These are phyloP conservation scores for Blastomyces gilchristii DNA, from an alignment of 2,329 filamentous ascomycete genomes.

Conservation along the genomic window DNA sequence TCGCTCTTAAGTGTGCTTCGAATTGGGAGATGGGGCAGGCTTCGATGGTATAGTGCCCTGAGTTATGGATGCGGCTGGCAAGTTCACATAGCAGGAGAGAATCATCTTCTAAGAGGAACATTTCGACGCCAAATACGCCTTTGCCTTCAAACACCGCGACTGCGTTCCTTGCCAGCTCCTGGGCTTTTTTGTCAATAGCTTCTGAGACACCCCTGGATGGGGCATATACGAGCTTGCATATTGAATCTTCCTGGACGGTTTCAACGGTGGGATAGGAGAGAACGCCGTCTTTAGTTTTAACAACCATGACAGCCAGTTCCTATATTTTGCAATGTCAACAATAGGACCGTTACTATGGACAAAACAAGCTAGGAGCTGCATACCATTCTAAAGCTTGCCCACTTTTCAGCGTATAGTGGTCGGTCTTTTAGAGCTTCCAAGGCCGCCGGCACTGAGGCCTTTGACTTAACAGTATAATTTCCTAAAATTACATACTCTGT, in stretches of 20 bases:
- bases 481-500: conserved; percentile 30
- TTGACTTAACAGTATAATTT: conserved; percentile 54
- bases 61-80: conserved; percentile 76
- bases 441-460: conserved; percentile 54
- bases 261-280: conserved; percentile 83
- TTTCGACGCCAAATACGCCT: conserved; percentile 91
- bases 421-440: conserved; percentile 57
- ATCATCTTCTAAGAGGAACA: conserved; percentile 74
- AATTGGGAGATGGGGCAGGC: conserved; percentile 83
- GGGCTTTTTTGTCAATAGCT: conserved; percentile 53
- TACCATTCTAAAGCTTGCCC: conserved; percentile 65
- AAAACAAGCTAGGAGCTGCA: conserved; percentile 8
- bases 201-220: conserved; percentile 63
- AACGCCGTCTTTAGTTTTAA: conserved; percentile 67
- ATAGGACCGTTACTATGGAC: background rate
- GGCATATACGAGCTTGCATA: conserved; percentile 85
- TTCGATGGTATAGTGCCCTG: conserved; percentile 91
- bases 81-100: conserved; percentile 75
- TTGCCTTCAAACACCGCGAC: conserved; percentile 73
- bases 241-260: conserved; percentile 88
- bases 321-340: conserved; percentile 17
- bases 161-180: conserved; percentile 67
- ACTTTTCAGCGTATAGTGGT: conserved; percentile 80
- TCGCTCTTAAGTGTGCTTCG: conserved; percentile 76
- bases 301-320: conserved; percentile 89